phyloP scores from a whole-genome alignment of 805 yeast species.

The Starmerella apicola region DNA sequence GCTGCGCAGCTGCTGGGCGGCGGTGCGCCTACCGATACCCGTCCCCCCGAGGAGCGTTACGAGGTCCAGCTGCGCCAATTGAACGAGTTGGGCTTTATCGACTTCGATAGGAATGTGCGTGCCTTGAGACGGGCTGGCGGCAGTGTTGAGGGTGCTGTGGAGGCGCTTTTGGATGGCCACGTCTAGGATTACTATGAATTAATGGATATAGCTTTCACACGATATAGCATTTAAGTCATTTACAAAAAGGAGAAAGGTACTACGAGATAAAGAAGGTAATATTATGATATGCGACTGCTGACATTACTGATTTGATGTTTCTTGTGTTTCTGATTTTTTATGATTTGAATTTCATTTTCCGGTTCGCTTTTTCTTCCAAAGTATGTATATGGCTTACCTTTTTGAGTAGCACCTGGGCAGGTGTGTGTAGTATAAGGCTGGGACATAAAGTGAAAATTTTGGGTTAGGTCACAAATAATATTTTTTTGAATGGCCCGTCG shows the following conservation, averaged over 20 bases:
- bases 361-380: too few species aligned
- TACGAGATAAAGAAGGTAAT: too few species aligned
- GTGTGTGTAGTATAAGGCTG: too few species aligned
- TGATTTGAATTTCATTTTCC: too few species aligned
- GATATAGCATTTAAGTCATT: too few species aligned
- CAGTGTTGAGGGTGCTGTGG: slow-evolving; percentile 92
- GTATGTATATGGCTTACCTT: too few species aligned
- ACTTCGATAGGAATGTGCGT: slow-evolving; percentile 80
- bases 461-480: background rate
- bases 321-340: too few species aligned
- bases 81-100: slow-evolving; percentile 78
- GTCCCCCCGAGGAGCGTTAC: slow-evolving; percentile 73
- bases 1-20: slow-evolving; percentile 18
- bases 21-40: slow-evolving; percentile 34
- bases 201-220: background rate
- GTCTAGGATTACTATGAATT: slow-evolving; percentile 4
- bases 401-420: too few species aligned
- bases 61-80: slow-evolving; percentile 60
- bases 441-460: background rate
- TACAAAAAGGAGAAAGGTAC: too few species aligned
- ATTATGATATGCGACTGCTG: too few species aligned
- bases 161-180: slow-evolving; percentile 59
- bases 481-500: background rate
- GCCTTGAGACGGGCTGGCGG: slow-evolving; percentile 95
- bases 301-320: too few species aligned